Conservation (phyloP, 495 filamentous ascomycete genomes). For the Apiosordaria backusii region DNA sequence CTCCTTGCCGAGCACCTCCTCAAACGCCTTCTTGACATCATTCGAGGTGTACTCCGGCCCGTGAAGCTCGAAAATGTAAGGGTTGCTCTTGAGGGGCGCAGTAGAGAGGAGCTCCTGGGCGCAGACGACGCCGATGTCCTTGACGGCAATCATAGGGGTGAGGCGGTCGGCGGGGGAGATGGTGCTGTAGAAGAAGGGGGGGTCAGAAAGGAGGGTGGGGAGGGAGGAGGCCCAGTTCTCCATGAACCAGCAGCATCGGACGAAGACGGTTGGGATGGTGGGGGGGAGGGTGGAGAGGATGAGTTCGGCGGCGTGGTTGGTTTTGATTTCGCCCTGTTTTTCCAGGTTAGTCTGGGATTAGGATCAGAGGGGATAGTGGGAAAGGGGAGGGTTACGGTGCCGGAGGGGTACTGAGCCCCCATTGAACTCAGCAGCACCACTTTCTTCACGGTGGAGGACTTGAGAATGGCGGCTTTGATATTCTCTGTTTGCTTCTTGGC, state of each 20-base stretch:
- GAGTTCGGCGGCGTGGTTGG: conserved; percentile 23
- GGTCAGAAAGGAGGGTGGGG: conserved; percentile 13
- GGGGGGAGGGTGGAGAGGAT: conserved; percentile 2
- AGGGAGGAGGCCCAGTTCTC: conserved; percentile 25
- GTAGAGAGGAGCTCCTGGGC: conserved; percentile 17
- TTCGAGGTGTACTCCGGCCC: conserved; percentile 17
- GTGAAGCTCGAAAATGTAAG: conserved; percentile 26
- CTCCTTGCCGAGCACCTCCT: conserved; percentile 16
- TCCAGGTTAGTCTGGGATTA: background rate
- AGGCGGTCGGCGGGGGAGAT: conserved; percentile 15
- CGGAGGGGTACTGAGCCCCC: conserved; percentile 28
- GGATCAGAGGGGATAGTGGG: background rate
- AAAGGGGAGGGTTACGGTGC: conserved; percentile 14
- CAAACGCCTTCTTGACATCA: conserved; percentile 25
- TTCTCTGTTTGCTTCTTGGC: conserved; percentile 19
- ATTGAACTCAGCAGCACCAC: conserved; percentile 21
- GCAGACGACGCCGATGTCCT: conserved; percentile 23
- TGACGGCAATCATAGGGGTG: conserved; percentile 18
- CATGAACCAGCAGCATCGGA: conserved; percentile 29
- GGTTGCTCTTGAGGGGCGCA: conserved; percentile 5
- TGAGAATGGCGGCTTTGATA: conserved; percentile 22
- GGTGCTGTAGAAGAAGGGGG: conserved; percentile 23
- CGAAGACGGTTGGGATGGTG: conserved; percentile 21
- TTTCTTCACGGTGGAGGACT: conserved; percentile 20
- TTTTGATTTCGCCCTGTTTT: conserved; percentile 26